Evolutionary conservation across 2,329 filamentous ascomycete genomes (phyloP).

Genomic region (Shiraia bambusicola): DNA sequence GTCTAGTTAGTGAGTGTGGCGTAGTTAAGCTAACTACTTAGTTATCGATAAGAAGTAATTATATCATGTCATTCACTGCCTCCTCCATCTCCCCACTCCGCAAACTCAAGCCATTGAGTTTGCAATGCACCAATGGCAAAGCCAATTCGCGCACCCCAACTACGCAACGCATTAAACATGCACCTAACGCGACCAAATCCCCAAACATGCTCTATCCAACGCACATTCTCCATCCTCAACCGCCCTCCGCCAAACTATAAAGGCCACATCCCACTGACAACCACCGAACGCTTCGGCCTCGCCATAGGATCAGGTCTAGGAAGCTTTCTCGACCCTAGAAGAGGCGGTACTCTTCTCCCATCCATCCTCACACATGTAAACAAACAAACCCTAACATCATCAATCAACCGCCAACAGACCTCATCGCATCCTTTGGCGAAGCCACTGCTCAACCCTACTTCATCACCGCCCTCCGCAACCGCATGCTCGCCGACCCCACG

Average conservation of each 20-base stretch:
- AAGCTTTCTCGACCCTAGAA: slow-evolving; percentile 70
- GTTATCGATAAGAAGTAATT: slow-evolving; percentile 19
- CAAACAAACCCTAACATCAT: slow-evolving; percentile 1
- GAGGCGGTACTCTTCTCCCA: slow-evolving; percentile 61
- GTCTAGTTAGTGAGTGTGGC: slow-evolving; percentile 24
- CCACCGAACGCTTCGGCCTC: slow-evolving; percentile 72
- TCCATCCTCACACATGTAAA: background rate
- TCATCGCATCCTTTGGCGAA: slow-evolving; percentile 93
- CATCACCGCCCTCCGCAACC: slow-evolving; percentile 84
- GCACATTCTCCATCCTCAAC: slow-evolving; percentile 77
- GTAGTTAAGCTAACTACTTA: too few species aligned
- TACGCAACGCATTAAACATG: slow-evolving; percentile 7
- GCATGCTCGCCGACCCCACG: slow-evolving; percentile 82
- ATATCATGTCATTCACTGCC: slow-evolving; percentile 4
- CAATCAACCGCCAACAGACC: slow-evolving; percentile 68
- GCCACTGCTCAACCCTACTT: slow-evolving; percentile 94
- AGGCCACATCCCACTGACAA: slow-evolving; percentile 86
- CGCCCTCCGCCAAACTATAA: slow-evolving; percentile 86
- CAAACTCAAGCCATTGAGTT: background rate
- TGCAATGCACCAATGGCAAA: slow-evolving; percentile 18
- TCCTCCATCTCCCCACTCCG: background rate
- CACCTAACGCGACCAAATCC: background rate
- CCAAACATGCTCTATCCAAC: slow-evolving; percentile 12
- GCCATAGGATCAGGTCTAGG: slow-evolving; percentile 62
- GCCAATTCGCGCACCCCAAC: slow-evolving; percentile 10